phyloP scores from a whole-genome alignment of 352 stramenopile genomes.

The Phytophthora tentaculata region DNA sequence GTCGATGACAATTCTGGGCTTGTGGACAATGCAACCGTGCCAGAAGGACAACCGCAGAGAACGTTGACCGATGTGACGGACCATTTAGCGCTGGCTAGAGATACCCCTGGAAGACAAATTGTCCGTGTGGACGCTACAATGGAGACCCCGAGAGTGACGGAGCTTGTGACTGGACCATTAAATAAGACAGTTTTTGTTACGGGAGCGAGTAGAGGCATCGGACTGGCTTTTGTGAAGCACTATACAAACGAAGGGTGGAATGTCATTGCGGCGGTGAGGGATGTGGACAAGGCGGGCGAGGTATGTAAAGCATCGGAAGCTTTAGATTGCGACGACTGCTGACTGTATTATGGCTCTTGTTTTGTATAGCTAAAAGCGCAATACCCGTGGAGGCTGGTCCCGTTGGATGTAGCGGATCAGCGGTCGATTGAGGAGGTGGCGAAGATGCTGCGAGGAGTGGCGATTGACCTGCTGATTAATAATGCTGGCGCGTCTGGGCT shows the following conservation, averaged over 20 bases:
- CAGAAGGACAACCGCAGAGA: conserved; percentile 13
- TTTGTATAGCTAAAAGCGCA: conserved; percentile 27
- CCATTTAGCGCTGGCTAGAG: conserved; percentile 22
- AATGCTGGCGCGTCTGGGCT: conserved; percentile 52
- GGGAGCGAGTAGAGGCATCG: conserved; percentile 23
- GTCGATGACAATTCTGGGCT: conserved; percentile 1
- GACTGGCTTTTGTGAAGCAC: not conserved
- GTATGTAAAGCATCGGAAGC: conserved; percentile 7
- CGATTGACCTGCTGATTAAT: conserved; percentile 68
- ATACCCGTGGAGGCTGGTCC: conserved; percentile 27
- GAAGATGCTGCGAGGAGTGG: conserved; percentile 37
- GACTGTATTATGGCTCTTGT: not conserved
- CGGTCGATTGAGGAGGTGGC: conserved; percentile 46
- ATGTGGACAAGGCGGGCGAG: conserved; percentile 28
- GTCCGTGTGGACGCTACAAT: conserved; percentile 1
- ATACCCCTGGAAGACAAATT: conserved; percentile 7
- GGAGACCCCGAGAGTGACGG: not conserved
- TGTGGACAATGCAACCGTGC: not conserved
- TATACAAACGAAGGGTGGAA: not conserved
- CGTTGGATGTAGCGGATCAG: conserved; percentile 33
- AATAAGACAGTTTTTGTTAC: conserved; percentile 57
- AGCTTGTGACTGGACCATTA: not conserved
- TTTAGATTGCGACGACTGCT: not conserved
- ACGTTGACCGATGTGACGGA: conserved; percentile 27
- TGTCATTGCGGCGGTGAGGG: conserved; percentile 50